A percentile compares a stretch with the other conserved stretches of the same genome.
Evolutionary conservation across 148 eudicot genomes (phyloP).

Genomic region (Silene latifolia): DNA sequence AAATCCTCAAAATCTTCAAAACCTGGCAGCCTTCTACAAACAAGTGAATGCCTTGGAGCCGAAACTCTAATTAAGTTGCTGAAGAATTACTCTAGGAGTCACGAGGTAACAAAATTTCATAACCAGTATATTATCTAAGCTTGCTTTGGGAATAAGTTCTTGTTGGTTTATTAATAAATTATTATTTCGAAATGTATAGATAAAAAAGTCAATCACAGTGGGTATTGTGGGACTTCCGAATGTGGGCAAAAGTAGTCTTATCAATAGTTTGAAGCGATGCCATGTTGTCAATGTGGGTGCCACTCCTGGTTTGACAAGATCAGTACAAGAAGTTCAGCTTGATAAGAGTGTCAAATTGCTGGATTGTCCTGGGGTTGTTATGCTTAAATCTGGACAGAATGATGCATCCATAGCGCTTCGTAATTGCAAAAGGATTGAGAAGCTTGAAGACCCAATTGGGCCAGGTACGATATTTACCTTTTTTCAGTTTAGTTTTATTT

Average conservation of each 20-base stretch:
- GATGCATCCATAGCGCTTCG: constrained; percentile 79
- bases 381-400: constrained; percentile 71
- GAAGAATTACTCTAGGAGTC: constrained; percentile 93
- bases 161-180: neutral
- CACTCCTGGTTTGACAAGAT: constrained; percentile 92
- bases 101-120: constrained; percentile 47
- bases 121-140: neutral
- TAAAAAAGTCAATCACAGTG: constrained; percentile 84
- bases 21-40: constrained; percentile 62
- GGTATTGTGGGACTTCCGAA: constrained; percentile 94
- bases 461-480: constrained; percentile 50
- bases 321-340: constrained; percentile 93
- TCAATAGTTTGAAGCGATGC: constrained; percentile 93
- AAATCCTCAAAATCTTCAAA: constrained; percentile 66
- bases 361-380: constrained; percentile 98
- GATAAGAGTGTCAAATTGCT: constrained; percentile 91
- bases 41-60: constrained; percentile 98
- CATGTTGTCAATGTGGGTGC: constrained; percentile 94
- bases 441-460: constrained; percentile 75
- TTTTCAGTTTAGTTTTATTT: neutral
- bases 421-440: constrained; percentile 93
- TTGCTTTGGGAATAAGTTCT: neutral
- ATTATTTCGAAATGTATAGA: constrained; percentile 39
- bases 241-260: constrained; percentile 97
- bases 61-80: constrained; percentile 83